Conservation (phyloP, 2,329 filamentous ascomycete genomes). For the Geosmithia putterillii region DNA sequence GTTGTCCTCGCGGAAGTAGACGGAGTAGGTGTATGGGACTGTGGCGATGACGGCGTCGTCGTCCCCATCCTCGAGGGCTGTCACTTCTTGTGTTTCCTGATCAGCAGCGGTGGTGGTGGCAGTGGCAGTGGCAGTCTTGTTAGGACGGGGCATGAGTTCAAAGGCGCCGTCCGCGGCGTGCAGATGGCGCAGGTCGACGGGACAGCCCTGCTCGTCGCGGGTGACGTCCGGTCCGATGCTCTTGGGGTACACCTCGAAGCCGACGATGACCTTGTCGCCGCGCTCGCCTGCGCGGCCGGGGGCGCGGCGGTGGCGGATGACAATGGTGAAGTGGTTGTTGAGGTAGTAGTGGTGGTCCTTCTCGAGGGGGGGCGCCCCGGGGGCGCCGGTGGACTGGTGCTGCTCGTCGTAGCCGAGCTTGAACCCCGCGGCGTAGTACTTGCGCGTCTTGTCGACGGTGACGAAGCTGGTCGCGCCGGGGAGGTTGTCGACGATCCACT, state of each 20-base stretch:
- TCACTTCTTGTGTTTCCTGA: neutral
- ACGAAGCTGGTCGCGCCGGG: conserved; percentile 83
- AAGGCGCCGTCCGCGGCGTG: conserved; percentile 51
- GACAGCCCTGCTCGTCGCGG: conserved; percentile 54
- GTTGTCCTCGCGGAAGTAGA: conserved; percentile 78
- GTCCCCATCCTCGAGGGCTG: conserved; percentile 32
- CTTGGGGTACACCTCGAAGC: conserved; percentile 84
- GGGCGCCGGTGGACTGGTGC: conserved; percentile 46
- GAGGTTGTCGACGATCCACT: conserved; percentile 90
- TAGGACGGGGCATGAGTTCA: conserved; percentile 55
- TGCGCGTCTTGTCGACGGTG: conserved; percentile 69
- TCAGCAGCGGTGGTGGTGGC: neutral
- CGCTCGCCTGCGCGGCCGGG: conserved; percentile 55
- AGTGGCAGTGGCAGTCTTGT: conserved; percentile 36
- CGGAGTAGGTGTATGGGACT: conserved; percentile 79
- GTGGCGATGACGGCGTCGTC: conserved; percentile 55
- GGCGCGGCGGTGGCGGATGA: conserved; percentile 65
- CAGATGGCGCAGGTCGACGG: conserved; percentile 50
- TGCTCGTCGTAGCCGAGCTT: conserved; percentile 71
- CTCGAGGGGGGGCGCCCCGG: too few species aligned
- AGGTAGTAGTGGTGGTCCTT: conserved; percentile 58
- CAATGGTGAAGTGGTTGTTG: conserved; percentile 81
- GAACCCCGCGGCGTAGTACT: conserved; percentile 85
- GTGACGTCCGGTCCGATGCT: conserved; percentile 53
- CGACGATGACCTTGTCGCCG: conserved; percentile 70